Evolutionary conservation across 768 basidiomycete genomes (phyloP), one percentile per base, ranked within the genome.

Genomic region (Kwoniella botswanensis): DNA sequence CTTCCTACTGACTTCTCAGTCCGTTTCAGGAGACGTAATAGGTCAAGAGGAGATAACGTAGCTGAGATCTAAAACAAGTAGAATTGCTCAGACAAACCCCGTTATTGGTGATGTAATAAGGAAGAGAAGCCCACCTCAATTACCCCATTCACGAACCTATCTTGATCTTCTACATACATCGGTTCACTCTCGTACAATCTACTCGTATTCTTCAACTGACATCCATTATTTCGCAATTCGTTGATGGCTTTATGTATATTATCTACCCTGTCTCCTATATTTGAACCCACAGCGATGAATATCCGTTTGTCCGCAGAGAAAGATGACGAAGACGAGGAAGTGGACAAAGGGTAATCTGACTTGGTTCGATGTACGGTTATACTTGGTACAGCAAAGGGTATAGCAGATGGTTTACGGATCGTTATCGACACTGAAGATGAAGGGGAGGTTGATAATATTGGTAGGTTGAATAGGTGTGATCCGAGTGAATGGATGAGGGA

Each of bases 91-190:
- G 29, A 29, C 29, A 29, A 29, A 29, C 6, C 29, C 29, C 29
- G 29, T 29, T 29, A 29, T 29, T 29, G 2, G 29, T 29, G 29
- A 29, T 29, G 29, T 29, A 5, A 29, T 29, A 55, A 55, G 24
- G 24, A 17, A 21, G 54, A 55, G 15, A 12, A 56, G 69, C 92
- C 68, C 71, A 96, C 95, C 83, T 93, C 85, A 71, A 93, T 92
- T n/a, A 92, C 93, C 73, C 92, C 92, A 78, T 98, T 99, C 70
- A 92, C 87, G 84, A 98, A 98, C 44, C 86, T 85, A 13, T 90
- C 91, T 81, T 99, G 97, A 68, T 97, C 91, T 12, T 88, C 88
- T 54, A 96, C 91, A 81, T 99, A 98, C 97, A 99, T 98, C 0
- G 97, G 93, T 12, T 90, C 87, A 21, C 92, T 94, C 84, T 98